These are phyloP conservation scores for Candida neerlandica DNA, from an alignment of 1,139 yeast species.

Conservation along the genomic window DNA sequence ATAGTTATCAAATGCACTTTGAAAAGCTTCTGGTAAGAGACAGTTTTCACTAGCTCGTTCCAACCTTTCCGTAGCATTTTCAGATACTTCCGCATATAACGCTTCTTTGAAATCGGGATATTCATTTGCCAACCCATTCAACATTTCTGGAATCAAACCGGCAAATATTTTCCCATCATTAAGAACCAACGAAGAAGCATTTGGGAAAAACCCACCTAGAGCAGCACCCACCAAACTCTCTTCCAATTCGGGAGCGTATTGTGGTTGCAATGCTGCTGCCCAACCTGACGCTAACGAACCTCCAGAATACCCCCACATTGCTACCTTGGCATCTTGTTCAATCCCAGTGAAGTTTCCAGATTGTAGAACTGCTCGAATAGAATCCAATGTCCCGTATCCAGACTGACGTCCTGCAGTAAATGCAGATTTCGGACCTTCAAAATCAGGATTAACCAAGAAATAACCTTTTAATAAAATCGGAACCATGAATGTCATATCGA, in stretches of 20 bases:
- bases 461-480: conserved; percentile 33
- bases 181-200: conserved; percentile 26
- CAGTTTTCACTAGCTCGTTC: no score
- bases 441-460: conserved; percentile 37
- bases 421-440: conserved; percentile 32
- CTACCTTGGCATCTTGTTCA: conserved; percentile 27
- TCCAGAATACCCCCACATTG: conserved; percentile 45
- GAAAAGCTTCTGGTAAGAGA: neutral
- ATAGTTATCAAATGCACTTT: conserved; percentile 7
- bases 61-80: neutral
- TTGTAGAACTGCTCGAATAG: conserved; percentile 31
- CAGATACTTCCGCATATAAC: neutral
- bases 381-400: conserved; percentile 34
- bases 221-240: conserved; percentile 29
- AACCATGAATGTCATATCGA: conserved; percentile 30
- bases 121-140: conserved; percentile 29
- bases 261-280: conserved; percentile 38
- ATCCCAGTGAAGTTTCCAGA: conserved; percentile 32
- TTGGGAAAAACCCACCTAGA: conserved; percentile 32
- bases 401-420: conserved; percentile 35
- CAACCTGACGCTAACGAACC: conserved; percentile 42
- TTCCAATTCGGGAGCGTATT: conserved; percentile 34
- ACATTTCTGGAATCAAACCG: conserved; percentile 28
- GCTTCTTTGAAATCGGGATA: conserved; percentile 23
- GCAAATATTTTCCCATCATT: conserved; percentile 27